Conservation (phyloP, 495 filamentous ascomycete genomes). For the Barbatosphaeria neglecta region DNA sequence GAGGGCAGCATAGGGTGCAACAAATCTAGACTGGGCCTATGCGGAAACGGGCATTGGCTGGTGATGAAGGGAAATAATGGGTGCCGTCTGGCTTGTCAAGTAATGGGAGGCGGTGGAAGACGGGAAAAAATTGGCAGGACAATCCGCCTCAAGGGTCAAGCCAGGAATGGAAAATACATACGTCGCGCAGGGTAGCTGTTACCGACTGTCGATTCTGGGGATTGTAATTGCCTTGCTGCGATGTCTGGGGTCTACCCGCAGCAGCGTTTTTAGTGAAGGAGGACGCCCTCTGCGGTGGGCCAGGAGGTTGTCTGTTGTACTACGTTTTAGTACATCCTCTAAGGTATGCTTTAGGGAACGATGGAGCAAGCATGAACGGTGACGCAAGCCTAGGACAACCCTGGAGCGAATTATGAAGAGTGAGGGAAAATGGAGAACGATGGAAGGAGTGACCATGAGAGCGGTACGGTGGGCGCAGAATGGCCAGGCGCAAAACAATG, state of each 20-base stretch:
- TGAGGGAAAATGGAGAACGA: not conserved
- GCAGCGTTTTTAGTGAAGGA: constrained; percentile 24
- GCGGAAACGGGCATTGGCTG: no score
- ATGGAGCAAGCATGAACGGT: not conserved
- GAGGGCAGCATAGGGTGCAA: constrained; percentile 10
- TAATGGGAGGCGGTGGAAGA: no score
- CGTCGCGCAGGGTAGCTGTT: constrained; percentile 22
- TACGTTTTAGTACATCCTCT: constrained; percentile 10
- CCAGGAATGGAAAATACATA: no score
- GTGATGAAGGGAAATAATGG: not conserved
- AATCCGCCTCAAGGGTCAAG: no score
- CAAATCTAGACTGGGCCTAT: not conserved
- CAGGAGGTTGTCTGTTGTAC: constrained; percentile 25
- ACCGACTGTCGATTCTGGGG: constrained; percentile 15
- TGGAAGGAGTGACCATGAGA: constrained; percentile 1
- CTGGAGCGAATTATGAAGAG: not conserved
- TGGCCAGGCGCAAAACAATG: not conserved
- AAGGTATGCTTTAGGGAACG: no score
- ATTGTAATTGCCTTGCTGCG: constrained; percentile 14
- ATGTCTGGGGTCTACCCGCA: constrained; percentile 20
- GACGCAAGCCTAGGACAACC: not conserved
- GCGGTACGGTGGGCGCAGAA: not conserved
- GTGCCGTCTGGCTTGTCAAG: no score
- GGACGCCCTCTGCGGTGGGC: constrained; percentile 24
- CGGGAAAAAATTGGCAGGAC: not conserved